Evolutionary conservation across 2,329 filamentous ascomycete species (phyloP).

Genomic region (Cytospora paraplurivora): DNA sequence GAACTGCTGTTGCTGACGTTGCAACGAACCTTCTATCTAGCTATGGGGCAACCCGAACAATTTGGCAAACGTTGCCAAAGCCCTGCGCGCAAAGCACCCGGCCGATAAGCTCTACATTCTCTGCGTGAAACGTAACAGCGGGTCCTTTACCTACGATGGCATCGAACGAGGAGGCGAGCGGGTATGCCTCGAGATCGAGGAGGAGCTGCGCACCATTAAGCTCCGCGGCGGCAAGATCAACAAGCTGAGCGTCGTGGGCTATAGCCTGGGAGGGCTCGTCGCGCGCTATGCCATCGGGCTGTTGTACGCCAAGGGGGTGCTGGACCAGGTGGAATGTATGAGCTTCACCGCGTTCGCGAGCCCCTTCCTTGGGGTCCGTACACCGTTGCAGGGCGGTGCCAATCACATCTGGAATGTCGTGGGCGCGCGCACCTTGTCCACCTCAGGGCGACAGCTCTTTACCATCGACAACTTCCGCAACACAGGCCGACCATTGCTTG

Average conservation of each 20-base stretch:
- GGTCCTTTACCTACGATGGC: conserved; percentile 72
- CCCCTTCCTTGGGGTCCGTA: conserved; percentile 76
- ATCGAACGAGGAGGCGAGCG: conserved; percentile 69
- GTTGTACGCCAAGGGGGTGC: conserved; percentile 76
- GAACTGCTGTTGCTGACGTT: conserved; percentile 21
- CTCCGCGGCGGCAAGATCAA: conserved; percentile 69
- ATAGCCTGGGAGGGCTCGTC: conserved; percentile 86
- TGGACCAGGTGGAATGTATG: conserved; percentile 78
- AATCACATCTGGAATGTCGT: conserved; percentile 80
- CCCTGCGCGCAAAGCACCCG: conserved; percentile 62
- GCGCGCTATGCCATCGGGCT: conserved; percentile 85
- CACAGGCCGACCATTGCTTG: conserved; percentile 77
- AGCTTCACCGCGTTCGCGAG: conserved; percentile 94
- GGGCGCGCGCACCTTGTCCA: conserved; percentile 77
- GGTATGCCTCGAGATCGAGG: conserved; percentile 67
- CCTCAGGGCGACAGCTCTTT: conserved; percentile 85
- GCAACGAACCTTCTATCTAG: conserved; percentile 38
- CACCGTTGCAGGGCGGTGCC: conserved; percentile 66
- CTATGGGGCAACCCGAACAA: conserved; percentile 81
- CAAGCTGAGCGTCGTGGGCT: conserved; percentile 85
- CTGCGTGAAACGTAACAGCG: conserved; percentile 71
- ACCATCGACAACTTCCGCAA: conserved; percentile 82
- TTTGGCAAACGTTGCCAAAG: conserved; percentile 67
- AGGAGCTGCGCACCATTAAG: conserved; percentile 59
- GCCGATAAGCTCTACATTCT: conserved; percentile 69